Conservation (phyloP, 2,329 filamentous ascomycete genomes). For the Leptoxyphium fumago region DNA sequence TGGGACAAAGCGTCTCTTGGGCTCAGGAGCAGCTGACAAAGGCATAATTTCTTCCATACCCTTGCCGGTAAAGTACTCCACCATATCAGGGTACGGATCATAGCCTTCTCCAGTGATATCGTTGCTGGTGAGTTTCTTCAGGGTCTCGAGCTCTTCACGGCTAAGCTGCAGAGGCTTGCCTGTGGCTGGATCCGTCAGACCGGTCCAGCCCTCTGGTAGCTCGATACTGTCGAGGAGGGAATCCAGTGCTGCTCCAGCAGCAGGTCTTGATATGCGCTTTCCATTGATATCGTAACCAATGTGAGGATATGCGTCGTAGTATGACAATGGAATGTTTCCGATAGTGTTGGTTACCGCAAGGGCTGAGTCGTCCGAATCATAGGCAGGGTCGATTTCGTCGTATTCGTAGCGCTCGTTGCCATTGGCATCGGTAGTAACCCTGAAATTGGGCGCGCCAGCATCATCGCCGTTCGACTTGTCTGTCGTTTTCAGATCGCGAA, state of each 20-base stretch:
- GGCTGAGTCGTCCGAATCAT: constrained; percentile 86
- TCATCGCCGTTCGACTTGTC: constrained; percentile 7
- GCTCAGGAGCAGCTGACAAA: constrained; percentile 82
- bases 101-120: constrained; percentile 78
- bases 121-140: constrained; percentile 78
- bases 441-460: constrained; percentile 36
- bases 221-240: constrained; percentile 92
- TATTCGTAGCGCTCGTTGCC: constrained; percentile 85
- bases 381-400: constrained; percentile 81
- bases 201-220: constrained; percentile 92
- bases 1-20: constrained; percentile 86
- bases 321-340: constrained; percentile 81
- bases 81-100: constrained; percentile 81
- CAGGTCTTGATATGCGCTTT: constrained; percentile 92
- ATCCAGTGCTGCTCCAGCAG: constrained; percentile 84
- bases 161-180: constrained; percentile 83
- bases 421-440: constrained; percentile 66
- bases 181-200: constrained; percentile 82
- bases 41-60: constrained; percentile 81
- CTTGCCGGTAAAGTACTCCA: constrained; percentile 87
- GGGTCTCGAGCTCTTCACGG: constrained; percentile 73
- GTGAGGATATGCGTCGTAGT: constrained; percentile 95
- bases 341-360: constrained; percentile 76
- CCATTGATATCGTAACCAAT: constrained; percentile 99
- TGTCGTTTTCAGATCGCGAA: constrained; percentile 25